phyloP scores from a whole-genome alignment of 176 grass and related monocot genomes.

The Neostapfia colusana region DNA sequence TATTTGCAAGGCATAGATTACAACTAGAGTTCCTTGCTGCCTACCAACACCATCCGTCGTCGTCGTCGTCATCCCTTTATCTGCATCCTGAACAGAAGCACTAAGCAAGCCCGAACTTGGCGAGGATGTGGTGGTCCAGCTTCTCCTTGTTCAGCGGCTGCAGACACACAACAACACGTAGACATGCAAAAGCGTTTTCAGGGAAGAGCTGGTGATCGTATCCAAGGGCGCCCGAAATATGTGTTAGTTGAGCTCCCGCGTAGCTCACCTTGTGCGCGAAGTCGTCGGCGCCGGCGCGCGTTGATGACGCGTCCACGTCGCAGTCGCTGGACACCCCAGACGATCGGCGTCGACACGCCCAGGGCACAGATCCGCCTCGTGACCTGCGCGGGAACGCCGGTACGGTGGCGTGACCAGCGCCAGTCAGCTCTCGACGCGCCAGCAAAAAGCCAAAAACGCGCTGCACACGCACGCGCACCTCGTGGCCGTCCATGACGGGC shows the following conservation, averaged over 20 bases:
- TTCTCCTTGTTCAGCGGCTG: slow-evolving; percentile 66
- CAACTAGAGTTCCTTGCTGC: too few species aligned
- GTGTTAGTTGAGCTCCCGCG: background rate
- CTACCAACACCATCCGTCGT: too few species aligned
- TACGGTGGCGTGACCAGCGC: too few species aligned
- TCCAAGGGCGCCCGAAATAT: background rate
- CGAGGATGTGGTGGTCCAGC: slow-evolving; percentile 32
- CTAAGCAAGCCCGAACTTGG: slow-evolving; percentile 47
- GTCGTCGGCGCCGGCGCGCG: slow-evolving; percentile 63
- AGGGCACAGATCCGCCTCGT: slow-evolving; percentile 55
- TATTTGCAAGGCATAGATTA: too few species aligned
- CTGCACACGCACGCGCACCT: slow-evolving; percentile 32
- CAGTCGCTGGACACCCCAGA: slow-evolving; percentile 62
- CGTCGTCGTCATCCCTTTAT: too few species aligned
- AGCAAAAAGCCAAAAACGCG: background rate
- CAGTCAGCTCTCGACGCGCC: background rate
- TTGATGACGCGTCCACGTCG: slow-evolving; percentile 58
- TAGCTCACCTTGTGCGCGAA: slow-evolving; percentile 57
- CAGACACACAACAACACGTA: background rate
- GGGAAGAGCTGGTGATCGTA: too few species aligned
- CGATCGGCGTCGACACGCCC: slow-evolving; percentile 60
- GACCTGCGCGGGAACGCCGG: slow-evolving; percentile 23
- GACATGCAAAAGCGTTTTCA: background rate
- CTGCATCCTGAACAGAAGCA: too few species aligned
- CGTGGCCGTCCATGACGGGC: slow-evolving; percentile 68